phyloP scores from a whole-genome alignment of 768 basidiomycete genomes.

The Mycena albidolilacea region DNA sequence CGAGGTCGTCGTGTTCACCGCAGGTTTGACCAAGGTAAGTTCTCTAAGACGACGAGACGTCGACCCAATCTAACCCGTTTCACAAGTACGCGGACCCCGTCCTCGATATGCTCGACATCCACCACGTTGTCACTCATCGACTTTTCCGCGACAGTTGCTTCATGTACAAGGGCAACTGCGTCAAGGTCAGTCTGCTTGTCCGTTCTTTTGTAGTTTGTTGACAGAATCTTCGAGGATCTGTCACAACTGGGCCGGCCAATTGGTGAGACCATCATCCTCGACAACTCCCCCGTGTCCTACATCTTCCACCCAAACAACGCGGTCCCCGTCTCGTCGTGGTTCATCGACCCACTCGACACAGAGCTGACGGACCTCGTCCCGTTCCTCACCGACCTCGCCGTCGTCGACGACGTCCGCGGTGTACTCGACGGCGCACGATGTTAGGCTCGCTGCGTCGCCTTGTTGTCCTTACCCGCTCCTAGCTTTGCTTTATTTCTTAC shows the following conservation, averaged over 20 bases:
- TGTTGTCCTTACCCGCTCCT: too few relatives aligned
- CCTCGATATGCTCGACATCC: conserved; percentile 83
- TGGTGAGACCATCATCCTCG: conserved; percentile 79
- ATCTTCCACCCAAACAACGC: conserved; percentile 87
- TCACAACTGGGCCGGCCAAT: conserved; percentile 83
- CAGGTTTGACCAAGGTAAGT: conserved; percentile 94
- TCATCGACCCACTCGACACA: conserved; percentile 83
- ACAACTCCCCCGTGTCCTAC: conserved; percentile 85
- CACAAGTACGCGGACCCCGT: conserved; percentile 87
- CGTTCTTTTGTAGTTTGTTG: not conserved
- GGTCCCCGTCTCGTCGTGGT: conserved; percentile 85
- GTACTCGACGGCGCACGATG: conserved; percentile 62
- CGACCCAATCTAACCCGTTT: conserved; percentile 1
- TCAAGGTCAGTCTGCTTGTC: conserved; percentile 67
- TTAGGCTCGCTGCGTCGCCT: too few relatives aligned
- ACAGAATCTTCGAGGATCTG: conserved; percentile 64
- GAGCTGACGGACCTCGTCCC: conserved; percentile 79
- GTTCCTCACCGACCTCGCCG: conserved; percentile 74
- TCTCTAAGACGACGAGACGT: not conserved
- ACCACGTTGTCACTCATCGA: conserved; percentile 82
- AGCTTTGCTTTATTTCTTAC: too few relatives aligned
- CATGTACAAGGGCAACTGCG: conserved; percentile 90
- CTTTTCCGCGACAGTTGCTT: conserved; percentile 90
- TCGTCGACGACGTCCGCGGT: conserved; percentile 75
- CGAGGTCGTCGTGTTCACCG: conserved; percentile 98